A percentile compares a stretch with the other conserved stretches of the same genome.
These are phyloP conservation scores for Cylindricascospora bacillispora DNA, from an alignment of 1,139 yeast species.

Conservation along the genomic window DNA sequence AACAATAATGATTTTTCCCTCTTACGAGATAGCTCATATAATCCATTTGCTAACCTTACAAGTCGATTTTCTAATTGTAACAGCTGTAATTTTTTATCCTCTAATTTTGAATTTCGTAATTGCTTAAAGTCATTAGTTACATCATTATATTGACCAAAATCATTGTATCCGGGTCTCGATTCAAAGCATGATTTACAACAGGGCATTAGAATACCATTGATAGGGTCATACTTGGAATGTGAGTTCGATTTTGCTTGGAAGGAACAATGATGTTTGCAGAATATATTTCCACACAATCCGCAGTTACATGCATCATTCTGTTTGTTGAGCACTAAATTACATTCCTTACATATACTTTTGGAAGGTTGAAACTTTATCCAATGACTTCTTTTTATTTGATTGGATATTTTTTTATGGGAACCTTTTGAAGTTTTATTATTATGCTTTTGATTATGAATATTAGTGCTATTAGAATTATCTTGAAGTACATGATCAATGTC, in stretches of 20 bases:
- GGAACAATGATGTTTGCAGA: conserved; percentile 52
- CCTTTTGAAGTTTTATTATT: not conserved
- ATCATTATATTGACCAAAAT: conserved; percentile 33
- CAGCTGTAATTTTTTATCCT: conserved; percentile 35
- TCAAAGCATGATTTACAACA: conserved; percentile 56
- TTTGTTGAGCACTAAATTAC: conserved; percentile 32
- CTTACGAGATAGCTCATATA: conserved; percentile 13
- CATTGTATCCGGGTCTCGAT: conserved; percentile 42
- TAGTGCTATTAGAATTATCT: conserved; percentile 6
- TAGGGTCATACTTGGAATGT: conserved; percentile 36
- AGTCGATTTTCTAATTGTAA: conserved; percentile 55
- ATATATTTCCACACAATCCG: conserved; percentile 59
- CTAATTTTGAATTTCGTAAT: conserved; percentile 30
- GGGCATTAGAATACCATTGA: conserved; percentile 50
- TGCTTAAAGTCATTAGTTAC: conserved; percentile 33
- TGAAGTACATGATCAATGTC: conserved; percentile 49
- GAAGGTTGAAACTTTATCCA: conserved; percentile 43
- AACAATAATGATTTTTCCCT: conserved; percentile 13
- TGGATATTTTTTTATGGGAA: conserved; percentile 1
- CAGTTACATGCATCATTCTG: conserved; percentile 48
- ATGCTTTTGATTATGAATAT: conserved; percentile 7
- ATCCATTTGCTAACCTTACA: conserved; percentile 32
- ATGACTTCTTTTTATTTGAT: conserved; percentile 38
- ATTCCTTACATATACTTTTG: conserved; percentile 29
- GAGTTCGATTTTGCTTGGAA: conserved; percentile 36